Base-by-base conservation (phyloP, 2,329 filamentous ascomycete species). In the Lasiodiplodia sp. region DNA sequence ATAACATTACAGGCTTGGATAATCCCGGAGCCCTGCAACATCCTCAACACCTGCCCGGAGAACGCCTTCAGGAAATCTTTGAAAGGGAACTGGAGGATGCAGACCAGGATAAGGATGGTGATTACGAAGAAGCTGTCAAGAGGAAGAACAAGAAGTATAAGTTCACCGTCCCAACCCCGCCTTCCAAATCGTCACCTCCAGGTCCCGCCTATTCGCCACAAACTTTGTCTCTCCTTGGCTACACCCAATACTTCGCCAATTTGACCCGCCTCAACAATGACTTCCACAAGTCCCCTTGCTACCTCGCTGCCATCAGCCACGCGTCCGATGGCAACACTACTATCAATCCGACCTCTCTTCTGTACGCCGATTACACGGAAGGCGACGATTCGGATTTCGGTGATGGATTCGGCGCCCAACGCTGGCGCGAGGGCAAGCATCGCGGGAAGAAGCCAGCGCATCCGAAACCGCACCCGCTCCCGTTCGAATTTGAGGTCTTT, bases 221-320 rank as follows among this genome's bases (percentile, higher is more conserved):
- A 77, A 84, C 92, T 0, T 84, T 98, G 47, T 92, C 93, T 0
- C 84, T 94, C 70, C 85, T 91, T 3, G 89, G 92, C 5, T 97
- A 93, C 79, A 93, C 89, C 4, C 96, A 99, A 75, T 97, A 96
- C 79, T 97, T 89, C 79, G 94, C 95, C 70, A 99, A 99, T 78
- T 83, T 99, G n/a, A 98, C 95, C 0, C 83, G 88, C 69, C 90
- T 97, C 80, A 96, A 98, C 81, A 92, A 94, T 73, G 88, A 92
- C 69, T 85, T 89, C 49, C 47, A 37, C 23, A n/a, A 52, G n/a
- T 52, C 60, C 2, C 44, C 44, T 28, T 28, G 44, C 28, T 64
- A 64, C 16, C 47, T 52, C 6, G 44, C 57, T 37, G 25, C 57
- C 58, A 75, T 79, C 1, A 69, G 69, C 6, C 40, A 66, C 12